Percentiles rank a stretch among this genome's conserved stretches.
Evolutionary conservation across 352 stramenopile species (phyloP).

Genomic region (Pythium dissotocum): DNA sequence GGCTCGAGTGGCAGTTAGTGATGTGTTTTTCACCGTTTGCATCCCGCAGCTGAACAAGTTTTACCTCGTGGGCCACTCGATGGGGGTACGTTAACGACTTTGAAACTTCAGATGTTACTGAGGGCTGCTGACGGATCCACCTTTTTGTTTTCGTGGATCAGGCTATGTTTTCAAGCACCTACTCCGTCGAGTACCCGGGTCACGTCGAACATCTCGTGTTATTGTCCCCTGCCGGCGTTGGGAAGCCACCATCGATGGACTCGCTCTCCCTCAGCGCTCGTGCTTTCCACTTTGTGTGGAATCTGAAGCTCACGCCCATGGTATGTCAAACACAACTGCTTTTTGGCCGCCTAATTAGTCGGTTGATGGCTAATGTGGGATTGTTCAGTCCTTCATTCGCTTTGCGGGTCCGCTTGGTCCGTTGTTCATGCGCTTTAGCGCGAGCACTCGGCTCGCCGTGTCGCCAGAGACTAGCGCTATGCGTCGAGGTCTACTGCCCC

Average conservation of each 20-base stretch:
- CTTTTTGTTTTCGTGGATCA: constrained; percentile 2
- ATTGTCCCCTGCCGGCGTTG: constrained; percentile 60
- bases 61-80: constrained; percentile 55
- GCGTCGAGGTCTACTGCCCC: constrained; percentile 38
- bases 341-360: background rate
- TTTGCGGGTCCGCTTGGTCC: constrained; percentile 52
- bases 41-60: constrained; percentile 44
- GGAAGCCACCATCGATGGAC: constrained; percentile 32
- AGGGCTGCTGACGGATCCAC: too few species aligned
- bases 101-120: too few species aligned
- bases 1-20: background rate
- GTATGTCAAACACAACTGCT: constrained; percentile 13
- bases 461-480: constrained; percentile 64
- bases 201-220: constrained; percentile 53
- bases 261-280: constrained; percentile 32
- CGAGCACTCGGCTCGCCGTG: constrained; percentile 35
- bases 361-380: background rate
- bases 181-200: constrained; percentile 41
- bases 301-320: constrained; percentile 48
- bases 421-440: constrained; percentile 41
- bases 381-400: constrained; percentile 38
- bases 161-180: constrained; percentile 58
- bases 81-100: constrained; percentile 37
- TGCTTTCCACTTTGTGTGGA: constrained; percentile 49
- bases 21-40: background rate